A percentile compares a stretch with the other conserved stretches of the same genome.
These are phyloP conservation scores for Nakazawaea wyomingensis DNA, from an alignment of 805 yeast genomes.

Conservation along the genomic window DNA sequence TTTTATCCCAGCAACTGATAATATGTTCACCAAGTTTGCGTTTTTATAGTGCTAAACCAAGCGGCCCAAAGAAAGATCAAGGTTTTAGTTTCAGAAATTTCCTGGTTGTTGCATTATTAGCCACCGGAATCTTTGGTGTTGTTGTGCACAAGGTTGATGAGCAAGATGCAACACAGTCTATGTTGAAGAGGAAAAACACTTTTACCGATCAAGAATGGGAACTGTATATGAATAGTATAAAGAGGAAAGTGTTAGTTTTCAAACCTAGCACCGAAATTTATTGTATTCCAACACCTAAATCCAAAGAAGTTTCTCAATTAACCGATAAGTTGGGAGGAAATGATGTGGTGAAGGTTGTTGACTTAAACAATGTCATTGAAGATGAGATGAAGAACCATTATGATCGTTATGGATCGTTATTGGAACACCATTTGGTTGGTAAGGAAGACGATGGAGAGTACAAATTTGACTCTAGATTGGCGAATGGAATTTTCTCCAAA, in stretches of 20 bases:
- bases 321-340: constrained; percentile 13
- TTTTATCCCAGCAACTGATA: no score
- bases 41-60: neutral
- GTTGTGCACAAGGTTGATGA: constrained; percentile 26
- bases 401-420: constrained; percentile 45
- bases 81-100: constrained; percentile 36
- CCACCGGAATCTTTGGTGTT: constrained; percentile 35
- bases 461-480: constrained; percentile 26
- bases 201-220: constrained; percentile 47
- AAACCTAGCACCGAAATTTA: constrained; percentile 11
- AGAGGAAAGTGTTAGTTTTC: constrained; percentile 25
- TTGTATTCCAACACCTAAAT: constrained; percentile 29
- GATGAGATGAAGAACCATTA: constrained; percentile 37
- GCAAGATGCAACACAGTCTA: constrained; percentile 25
- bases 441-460: constrained; percentile 21
- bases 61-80: constrained; percentile 19
- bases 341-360: constrained; percentile 34
- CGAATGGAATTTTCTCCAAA: constrained; percentile 46
- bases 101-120: constrained; percentile 37
- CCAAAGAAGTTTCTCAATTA: neutral
- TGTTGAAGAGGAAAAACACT: constrained; percentile 30
- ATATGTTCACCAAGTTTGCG: neutral
- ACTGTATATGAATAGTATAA: constrained; percentile 28
- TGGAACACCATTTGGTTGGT: constrained; percentile 30
- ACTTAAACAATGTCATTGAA: constrained; percentile 45